These are phyloP conservation scores for Globisporangium apiculatum DNA, from an alignment of 352 stramenopile species.

Conservation along the genomic window DNA sequence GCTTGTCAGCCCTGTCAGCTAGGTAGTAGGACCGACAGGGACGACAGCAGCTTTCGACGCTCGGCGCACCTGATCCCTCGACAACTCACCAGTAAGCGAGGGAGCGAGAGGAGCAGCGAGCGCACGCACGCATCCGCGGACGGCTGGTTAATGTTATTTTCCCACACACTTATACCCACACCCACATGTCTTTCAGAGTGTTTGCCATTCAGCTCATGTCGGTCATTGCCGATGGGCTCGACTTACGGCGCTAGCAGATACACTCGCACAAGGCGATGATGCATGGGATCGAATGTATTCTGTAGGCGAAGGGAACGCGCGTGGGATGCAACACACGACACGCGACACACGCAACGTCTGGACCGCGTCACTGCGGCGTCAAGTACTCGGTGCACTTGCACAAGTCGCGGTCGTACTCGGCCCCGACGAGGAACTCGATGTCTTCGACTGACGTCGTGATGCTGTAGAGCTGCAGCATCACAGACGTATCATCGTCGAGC, in stretches of 20 bases:
- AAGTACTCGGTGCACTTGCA: slow-evolving; percentile 81
- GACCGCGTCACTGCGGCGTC: slow-evolving; percentile 27
- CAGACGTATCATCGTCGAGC: too few relatives aligned
- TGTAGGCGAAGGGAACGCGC: too few relatives aligned
- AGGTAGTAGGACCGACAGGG: slow-evolving; percentile 16
- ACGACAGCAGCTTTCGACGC: too few relatives aligned
- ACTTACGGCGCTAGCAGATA: too few relatives aligned
- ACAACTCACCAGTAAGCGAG: not conserved
- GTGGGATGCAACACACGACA: not conserved
- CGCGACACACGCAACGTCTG: not conserved
- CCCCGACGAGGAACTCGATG: slow-evolving; percentile 83
- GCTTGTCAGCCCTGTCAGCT: slow-evolving; percentile 45
- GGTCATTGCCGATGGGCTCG: too few relatives aligned
- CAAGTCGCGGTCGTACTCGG: slow-evolving; percentile 75
- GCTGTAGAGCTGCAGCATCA: slow-evolving; percentile 50
- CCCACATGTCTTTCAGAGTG: too few relatives aligned
- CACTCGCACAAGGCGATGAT: too few relatives aligned
- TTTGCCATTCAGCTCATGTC: too few relatives aligned
- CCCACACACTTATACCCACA: not conserved
- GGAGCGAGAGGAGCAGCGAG: not conserved
- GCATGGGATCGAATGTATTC: too few relatives aligned
- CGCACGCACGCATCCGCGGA: not conserved
- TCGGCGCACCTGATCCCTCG: too few relatives aligned
- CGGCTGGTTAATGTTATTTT: slow-evolving; percentile 3
- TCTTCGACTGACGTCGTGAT: slow-evolving; percentile 72